These are phyloP conservation scores for Cladosporium oxysporum DNA, from an alignment of 2,329 filamentous ascomycete species.

Conservation along the genomic window DNA sequence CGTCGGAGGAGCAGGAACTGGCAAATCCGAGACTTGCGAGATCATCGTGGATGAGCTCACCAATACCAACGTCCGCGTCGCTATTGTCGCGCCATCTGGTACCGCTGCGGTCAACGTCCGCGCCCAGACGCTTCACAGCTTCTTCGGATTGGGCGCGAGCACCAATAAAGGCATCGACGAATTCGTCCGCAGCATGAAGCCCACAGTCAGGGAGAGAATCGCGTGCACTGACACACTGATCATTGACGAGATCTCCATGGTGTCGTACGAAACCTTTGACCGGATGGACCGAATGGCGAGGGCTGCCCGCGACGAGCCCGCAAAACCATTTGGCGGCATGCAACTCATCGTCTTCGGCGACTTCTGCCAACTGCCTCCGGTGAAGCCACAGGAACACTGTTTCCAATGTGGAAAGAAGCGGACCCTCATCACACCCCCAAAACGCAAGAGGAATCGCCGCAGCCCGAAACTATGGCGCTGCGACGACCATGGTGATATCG, in stretches of 20 bases:
- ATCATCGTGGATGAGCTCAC: slow-evolving; percentile 36
- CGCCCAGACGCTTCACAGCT: slow-evolving; percentile 60
- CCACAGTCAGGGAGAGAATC: slow-evolving; percentile 41
- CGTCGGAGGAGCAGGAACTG: slow-evolving; percentile 24
- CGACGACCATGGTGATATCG: slow-evolving; percentile 15
- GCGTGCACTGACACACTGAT: slow-evolving; percentile 56
- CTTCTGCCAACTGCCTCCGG: slow-evolving; percentile 62
- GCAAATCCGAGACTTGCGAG: slow-evolving; percentile 21
- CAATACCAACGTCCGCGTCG: slow-evolving; percentile 42
- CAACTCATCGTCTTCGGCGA: slow-evolving; percentile 58
- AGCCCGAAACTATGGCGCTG: neutral
- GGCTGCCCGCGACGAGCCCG: slow-evolving; percentile 12
- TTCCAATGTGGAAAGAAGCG: slow-evolving; percentile 25
- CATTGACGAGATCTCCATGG: slow-evolving; percentile 68
- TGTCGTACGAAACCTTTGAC: slow-evolving; percentile 57
- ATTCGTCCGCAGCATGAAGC: slow-evolving; percentile 30
- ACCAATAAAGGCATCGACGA: slow-evolving; percentile 46
- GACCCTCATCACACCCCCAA: neutral
- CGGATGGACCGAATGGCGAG: slow-evolving; percentile 45
- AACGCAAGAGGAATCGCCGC: neutral
- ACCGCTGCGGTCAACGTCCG: slow-evolving; percentile 59
- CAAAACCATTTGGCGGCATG: slow-evolving; percentile 22
- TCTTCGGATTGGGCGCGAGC: slow-evolving; percentile 57
- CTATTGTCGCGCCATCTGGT: slow-evolving; percentile 62
- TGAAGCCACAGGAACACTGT: slow-evolving; percentile 58